A percentile compares a stretch with the other conserved stretches of the same genome.
Evolutionary conservation across 768 basidiomycete genomes (phyloP).

Genomic region (Mycena venus): DNA sequence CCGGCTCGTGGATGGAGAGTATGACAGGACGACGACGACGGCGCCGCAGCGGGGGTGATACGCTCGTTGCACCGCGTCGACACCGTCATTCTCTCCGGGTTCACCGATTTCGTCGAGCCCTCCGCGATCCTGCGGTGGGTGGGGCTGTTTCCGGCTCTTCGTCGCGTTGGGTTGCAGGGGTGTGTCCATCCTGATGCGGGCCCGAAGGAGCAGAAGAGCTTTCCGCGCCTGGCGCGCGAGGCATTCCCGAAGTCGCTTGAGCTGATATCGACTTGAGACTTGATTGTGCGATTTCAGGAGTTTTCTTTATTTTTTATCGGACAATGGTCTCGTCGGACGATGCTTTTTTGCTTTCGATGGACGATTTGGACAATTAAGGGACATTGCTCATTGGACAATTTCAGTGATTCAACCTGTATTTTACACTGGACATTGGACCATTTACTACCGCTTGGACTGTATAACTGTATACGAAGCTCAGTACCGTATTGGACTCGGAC

Average conservation of each 20-base stretch:
- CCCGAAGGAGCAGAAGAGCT: background rate
- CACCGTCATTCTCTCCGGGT: conserved; percentile 21
- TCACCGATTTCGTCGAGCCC: conserved; percentile 13
- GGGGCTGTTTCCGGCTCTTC: conserved; percentile 16
- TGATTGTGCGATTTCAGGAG: background rate
- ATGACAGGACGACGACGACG: no score
- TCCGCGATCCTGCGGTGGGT: conserved; percentile 22
- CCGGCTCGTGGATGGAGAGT: conserved; percentile 28
- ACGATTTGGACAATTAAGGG: no score
- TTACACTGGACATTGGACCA: no score
- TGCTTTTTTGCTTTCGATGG: no score
- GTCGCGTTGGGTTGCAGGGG: conserved; percentile 25
- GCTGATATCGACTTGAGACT: conserved; percentile 21
- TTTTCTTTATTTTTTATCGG: background rate
- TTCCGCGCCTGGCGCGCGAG: background rate
- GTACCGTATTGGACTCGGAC: no score
- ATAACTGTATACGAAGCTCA: no score
- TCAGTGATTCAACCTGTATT: no score
- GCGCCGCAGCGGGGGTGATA: background rate
- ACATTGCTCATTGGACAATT: no score
- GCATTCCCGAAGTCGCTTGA: background rate
- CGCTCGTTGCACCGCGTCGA: conserved; percentile 18
- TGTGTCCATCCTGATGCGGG: conserved; percentile 13
- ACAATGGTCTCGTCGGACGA: no score
- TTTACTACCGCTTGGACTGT: no score